Conservation (phyloP, 2,329 filamentous ascomycete genomes). For the Drechslerella coelobrocha region DNA sequence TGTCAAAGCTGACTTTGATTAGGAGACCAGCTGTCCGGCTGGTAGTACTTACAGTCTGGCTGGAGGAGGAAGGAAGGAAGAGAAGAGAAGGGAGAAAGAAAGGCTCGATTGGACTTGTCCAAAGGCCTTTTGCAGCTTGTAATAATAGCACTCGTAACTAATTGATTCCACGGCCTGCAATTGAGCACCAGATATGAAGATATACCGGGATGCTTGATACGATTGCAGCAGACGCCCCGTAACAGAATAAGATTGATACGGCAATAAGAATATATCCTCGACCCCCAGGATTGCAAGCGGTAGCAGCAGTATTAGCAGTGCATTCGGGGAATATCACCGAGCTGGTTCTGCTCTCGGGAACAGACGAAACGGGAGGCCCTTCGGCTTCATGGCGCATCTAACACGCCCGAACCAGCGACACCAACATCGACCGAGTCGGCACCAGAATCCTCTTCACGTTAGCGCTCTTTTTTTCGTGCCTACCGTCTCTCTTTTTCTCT, state of each 20-base stretch:
- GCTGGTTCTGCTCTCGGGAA: background rate
- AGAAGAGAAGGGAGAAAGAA: no score
- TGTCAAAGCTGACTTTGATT: slow-evolving; percentile 5
- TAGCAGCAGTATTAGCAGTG: background rate
- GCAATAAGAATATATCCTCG: no score
- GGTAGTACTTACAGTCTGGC: no score
- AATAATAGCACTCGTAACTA: background rate
- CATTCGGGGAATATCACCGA: background rate
- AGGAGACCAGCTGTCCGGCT: no score
- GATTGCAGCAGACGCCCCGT: background rate
- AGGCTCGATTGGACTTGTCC: no score
- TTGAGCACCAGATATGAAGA: no score
- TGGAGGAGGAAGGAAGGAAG: no score
- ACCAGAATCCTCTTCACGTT: background rate
- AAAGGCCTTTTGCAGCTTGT: no score
- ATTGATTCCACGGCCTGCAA: no score
- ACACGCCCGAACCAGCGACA: slow-evolving; percentile 2
- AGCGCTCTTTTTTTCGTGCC: background rate
- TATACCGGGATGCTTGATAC: background rate
- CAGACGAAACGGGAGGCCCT: background rate
- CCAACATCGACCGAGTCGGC: background rate
- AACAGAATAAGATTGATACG: no score
- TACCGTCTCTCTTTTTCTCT: background rate
- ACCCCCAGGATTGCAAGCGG: background rate
- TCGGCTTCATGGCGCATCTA: background rate